Evolutionary conservation across 768 basidiomycete species (phyloP), one percentile per base, ranked within the genome.

Genomic region (Leccinum subtestaceum): DNA sequence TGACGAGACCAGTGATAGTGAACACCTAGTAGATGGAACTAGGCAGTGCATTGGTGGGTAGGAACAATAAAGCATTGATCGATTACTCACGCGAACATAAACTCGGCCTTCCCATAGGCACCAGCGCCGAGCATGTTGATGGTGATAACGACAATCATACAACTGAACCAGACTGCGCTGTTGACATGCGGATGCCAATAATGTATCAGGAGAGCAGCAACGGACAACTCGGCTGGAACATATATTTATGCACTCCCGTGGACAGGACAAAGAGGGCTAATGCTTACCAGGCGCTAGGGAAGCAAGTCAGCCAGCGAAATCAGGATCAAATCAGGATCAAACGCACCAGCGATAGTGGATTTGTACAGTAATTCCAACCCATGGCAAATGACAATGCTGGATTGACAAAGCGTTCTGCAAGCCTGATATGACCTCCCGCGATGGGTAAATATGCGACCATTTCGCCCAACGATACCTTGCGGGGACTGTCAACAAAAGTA

Each of bases 381-480:
- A 80, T 76, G 9, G 78, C 66, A 49, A 77, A 76, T 25, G 89
- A 87, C 60, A 90, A 76, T 1, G 89, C 87, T 13, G 84, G 87
- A 60, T 91, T 83, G 5, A 93, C 86, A 65, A 93, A 94, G 32
- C 91, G 88, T 69, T 87, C 90, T 0, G 91, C 86, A 13, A 93
- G 74, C 57, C 79, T 89, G 72, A 93, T 91, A 63, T 92, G 90
- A 45, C 84, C 91, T 57, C 91, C 91, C 23, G 89, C 80, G 50
- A 93, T 79, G 0, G 91, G 91, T 5, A 93, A 79, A 71, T 80
- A 93, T 0, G 90, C 83, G 48, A 92, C 68, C 91, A 73, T 73
- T 60, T 74, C 73, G 7, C 81, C 81, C 40, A 91, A 76, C 3
- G 85, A 86, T 58, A 89, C 21, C 25, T 10, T 17, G 29, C 1